phyloP scores from a whole-genome alignment of 345 rosid genomes.

The Sonneratia caseolaris region DNA sequence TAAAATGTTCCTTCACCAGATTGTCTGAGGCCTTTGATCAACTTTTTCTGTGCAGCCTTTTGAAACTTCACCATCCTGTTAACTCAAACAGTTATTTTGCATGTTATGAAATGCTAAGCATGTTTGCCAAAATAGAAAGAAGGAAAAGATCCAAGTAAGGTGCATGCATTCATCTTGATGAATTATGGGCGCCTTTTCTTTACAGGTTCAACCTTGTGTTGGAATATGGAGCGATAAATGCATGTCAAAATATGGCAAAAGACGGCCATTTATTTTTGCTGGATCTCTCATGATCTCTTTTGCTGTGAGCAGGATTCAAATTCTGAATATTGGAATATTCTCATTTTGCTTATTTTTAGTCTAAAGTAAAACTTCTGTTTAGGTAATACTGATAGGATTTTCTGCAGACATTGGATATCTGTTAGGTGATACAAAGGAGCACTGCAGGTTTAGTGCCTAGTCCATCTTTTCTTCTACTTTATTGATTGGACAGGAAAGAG shows the following conservation, averaged over 20 bases:
- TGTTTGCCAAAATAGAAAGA: not conserved
- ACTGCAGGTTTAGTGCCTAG: slow-evolving; percentile 58
- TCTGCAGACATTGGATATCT: slow-evolving; percentile 97
- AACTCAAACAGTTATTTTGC: not conserved
- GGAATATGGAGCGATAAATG: slow-evolving; percentile 99
- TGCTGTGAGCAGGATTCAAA: slow-evolving; percentile 49
- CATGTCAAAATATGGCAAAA: slow-evolving; percentile 77
- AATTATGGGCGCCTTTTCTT: not conserved
- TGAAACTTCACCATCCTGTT: not conserved
- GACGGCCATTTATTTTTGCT: slow-evolving; percentile 85
- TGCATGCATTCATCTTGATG: not conserved
- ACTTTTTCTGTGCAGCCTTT: not conserved
- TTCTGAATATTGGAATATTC: slow-evolving; percentile 8
- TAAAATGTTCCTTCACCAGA: not conserved
- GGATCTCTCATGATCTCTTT: slow-evolving; percentile 78
- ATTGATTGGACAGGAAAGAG: not conserved
- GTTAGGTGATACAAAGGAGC: slow-evolving; percentile 80
- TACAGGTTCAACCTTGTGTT: slow-evolving; percentile 95
- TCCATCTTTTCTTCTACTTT: slow-evolving; percentile 11
- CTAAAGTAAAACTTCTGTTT: slow-evolving; percentile 59
- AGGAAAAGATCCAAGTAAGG: not conserved
- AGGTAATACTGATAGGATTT: slow-evolving; percentile 93
- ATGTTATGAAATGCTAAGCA: not conserved
- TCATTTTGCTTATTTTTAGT: slow-evolving; percentile 15
- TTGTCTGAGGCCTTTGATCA: not conserved